Evolutionary conservation across 78 protist genomes (phyloP), one percentile per base, ranked within the genome.

Genomic region (Dictyostelium capitatum): DNA sequence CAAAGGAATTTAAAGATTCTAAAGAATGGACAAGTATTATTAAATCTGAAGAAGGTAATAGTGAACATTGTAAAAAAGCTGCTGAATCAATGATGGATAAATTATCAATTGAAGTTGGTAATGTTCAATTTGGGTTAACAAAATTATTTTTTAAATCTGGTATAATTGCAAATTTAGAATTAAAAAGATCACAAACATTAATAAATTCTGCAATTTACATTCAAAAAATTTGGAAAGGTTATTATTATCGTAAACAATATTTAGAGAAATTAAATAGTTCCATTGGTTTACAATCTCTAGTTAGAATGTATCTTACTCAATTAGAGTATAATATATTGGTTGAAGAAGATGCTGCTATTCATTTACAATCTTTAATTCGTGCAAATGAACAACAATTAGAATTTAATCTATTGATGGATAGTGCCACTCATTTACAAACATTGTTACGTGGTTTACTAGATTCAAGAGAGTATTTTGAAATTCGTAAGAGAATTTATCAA

Each of bases 101-200:
- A 25, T 59, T 79, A 15, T 54, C 20, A 17, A 59, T 81, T 20
- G 80, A 82, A 14, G 11, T 10, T 7, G 25, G 12, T 23, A 51
- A 46, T 1, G 80, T 67, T 20, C 89, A 83, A 73, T 57, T 93
- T 32, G 96, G 96, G 37, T 8, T 77, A 46, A 65, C 92, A 1
- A 93, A 93, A 83, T 67, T 93, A 23, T 93, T 93, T 28, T 80
- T 93, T 51, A 74, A 54, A 28, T 85, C 92, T 28, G 96, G 96
- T n/a, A 65, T 82, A 2, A 53, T 93, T 46, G 96, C 96, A 20
- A 67, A 83, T 25, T 72, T 93, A 19, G 96, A 93, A 20, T 20
- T 62, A 9, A 25, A 78, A 25, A 69, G 96, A 47, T 73, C 48
- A 1, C 77, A 80, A 17, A 77, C 81, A 0, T 65, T 91, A 79